Conservation (phyloP, 2,329 filamentous ascomycete species). For the Leptographium radiaticola region DNA sequence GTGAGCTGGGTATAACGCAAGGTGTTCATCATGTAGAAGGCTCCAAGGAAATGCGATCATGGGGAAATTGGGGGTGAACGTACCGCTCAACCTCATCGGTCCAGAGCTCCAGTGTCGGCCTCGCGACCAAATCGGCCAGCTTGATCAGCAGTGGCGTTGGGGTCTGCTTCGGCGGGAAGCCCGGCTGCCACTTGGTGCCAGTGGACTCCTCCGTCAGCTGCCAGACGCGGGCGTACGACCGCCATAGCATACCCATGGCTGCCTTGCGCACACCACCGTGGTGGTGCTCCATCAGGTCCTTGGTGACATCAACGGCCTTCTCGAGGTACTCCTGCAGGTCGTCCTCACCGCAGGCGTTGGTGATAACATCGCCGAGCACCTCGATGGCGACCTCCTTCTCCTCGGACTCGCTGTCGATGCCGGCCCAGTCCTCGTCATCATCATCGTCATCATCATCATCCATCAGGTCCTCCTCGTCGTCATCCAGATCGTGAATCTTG, state of each 20-base stretch:
- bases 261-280: conserved; percentile 93
- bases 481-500: conserved; percentile 53
- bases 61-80: conserved; percentile 43
- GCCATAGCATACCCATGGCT: conserved; percentile 82
- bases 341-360: conserved; percentile 67
- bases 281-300: conserved; percentile 71
- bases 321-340: conserved; percentile 69
- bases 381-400: conserved; percentile 98
- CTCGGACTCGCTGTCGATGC: conserved; percentile 69
- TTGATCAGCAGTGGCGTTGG: conserved; percentile 70
- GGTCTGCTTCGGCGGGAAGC: conserved; percentile 68
- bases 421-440: conserved; percentile 70
- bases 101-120: conserved; percentile 75
- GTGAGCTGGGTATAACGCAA: conserved; percentile 99
- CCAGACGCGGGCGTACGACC: conserved; percentile 84
- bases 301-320: conserved; percentile 70
- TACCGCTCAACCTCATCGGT: conserved; percentile 87
- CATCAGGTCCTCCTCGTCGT: conserved; percentile 45
- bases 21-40: conserved; percentile 65
- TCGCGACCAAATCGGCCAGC: conserved; percentile 75
- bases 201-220: conserved; percentile 68
- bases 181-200: conserved; percentile 76
- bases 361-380: conserved; percentile 84
- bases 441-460: conserved; percentile 42
- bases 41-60: background rate